Conservation (phyloP, 164 flowering plant species). For the Hamamelis virginiana region DNA sequence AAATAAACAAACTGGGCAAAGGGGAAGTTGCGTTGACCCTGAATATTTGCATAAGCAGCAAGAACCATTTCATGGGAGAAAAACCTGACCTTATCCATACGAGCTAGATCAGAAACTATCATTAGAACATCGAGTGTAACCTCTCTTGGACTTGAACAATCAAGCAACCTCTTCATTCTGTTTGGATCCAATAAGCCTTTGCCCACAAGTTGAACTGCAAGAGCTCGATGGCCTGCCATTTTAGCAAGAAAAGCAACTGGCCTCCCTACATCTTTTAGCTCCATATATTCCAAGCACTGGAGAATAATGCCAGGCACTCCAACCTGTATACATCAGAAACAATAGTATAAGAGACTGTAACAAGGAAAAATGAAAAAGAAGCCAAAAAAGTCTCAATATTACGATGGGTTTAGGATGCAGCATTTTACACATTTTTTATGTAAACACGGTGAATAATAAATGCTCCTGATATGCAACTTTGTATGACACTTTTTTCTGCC, state of each 20-base stretch:
- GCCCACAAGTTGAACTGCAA: conserved; percentile 74
- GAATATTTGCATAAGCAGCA: neutral
- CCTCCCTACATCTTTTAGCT: conserved; percentile 62
- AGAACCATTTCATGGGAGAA: neutral
- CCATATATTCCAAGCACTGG: conserved; percentile 72
- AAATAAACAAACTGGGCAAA: neutral
- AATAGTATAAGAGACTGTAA: conserved; percentile 14
- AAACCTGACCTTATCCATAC: conserved; percentile 82
- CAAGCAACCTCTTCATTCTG: conserved; percentile 60
- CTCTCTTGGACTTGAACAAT: conserved; percentile 65
- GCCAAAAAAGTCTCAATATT: neutral
- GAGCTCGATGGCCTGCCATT: conserved; percentile 59
- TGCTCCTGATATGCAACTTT: neutral
- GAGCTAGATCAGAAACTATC: conserved; percentile 92
- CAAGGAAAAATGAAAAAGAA: neutral
- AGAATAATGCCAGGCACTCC: conserved; percentile 67
- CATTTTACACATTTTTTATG: neutral
- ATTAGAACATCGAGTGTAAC: conserved; percentile 73
- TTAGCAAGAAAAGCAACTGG: conserved; percentile 94
- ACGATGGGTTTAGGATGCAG: neutral
- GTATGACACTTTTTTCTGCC: neutral
- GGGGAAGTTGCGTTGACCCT: neutral
- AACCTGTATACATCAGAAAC: conserved; percentile 47
- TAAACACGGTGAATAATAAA: too few species aligned
- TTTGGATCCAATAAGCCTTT: conserved; percentile 79